Evolutionary conservation across 768 basidiomycete species (phyloP).

Genomic region (Basidioascus undulatus): DNA sequence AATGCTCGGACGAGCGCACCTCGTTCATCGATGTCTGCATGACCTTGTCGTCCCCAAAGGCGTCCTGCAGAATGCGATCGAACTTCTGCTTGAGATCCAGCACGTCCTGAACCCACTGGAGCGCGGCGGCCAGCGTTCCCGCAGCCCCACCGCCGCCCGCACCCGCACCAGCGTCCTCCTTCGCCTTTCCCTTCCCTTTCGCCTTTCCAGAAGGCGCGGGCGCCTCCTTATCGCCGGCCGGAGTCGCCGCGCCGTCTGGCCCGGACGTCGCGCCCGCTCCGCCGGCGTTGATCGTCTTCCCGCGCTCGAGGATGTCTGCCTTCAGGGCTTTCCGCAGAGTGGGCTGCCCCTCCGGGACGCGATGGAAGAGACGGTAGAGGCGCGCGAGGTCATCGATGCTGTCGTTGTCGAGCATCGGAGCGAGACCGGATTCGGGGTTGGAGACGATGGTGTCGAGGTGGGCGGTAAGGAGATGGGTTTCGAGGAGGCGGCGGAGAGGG

Average conservation of each 20-base stretch:
- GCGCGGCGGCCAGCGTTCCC: constrained; percentile 24
- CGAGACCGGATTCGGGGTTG: constrained; percentile 62
- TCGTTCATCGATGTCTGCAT: constrained; percentile 64
- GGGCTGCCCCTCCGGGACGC: constrained; percentile 40
- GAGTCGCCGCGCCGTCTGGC: constrained; percentile 15
- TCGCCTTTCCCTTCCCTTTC: constrained; percentile 33
- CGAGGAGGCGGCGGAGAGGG: constrained; percentile 48
- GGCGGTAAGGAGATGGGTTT: constrained; percentile 47
- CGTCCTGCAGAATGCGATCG: constrained; percentile 42
- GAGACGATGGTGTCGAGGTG: constrained; percentile 51
- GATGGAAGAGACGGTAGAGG: constrained; percentile 47
- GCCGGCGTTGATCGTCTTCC: constrained; percentile 47
- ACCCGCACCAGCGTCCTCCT: constrained; percentile 13
- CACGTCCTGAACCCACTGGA: constrained; percentile 84
- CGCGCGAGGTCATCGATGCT: constrained; percentile 51
- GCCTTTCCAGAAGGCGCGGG: too few species aligned
- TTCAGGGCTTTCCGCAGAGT: constrained; percentile 42
- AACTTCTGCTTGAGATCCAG: constrained; percentile 80
- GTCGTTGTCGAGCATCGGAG: constrained; percentile 62
- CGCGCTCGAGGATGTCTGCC: constrained; percentile 44
- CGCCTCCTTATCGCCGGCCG: constrained; percentile 19
- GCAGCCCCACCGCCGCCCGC: background rate
- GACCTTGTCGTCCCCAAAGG: constrained; percentile 48
- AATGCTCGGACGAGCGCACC: constrained; percentile 24
- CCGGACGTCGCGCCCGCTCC: constrained; percentile 12